Percentiles rank a stretch among this genome's conserved stretches.
Evolutionary conservation across 208 protist genomes (phyloP).

Genomic region (Leishmania tarentolae): DNA sequence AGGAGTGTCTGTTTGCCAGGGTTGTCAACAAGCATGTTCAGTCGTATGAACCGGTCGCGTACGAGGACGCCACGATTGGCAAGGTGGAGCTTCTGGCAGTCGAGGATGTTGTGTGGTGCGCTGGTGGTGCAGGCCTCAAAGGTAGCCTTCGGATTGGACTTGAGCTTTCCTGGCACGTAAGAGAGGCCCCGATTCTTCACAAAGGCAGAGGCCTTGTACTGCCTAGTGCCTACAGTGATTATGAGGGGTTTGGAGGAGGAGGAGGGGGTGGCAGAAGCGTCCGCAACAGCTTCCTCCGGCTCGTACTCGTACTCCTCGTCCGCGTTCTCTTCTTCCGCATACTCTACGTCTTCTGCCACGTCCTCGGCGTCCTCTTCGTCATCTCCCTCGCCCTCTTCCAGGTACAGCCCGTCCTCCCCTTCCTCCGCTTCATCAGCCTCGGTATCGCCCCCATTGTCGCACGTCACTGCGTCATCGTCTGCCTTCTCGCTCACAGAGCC

Average conservation of each 20-base stretch:
- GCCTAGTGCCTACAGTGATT: slow-evolving; percentile 42
- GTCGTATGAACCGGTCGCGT: slow-evolving; percentile 64
- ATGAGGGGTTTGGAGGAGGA: background rate
- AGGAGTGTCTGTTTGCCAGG: slow-evolving; percentile 51
- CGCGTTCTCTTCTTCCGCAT: slow-evolving; percentile 29
- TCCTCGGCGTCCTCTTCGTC: slow-evolving; percentile 32
- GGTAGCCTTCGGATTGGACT: slow-evolving; percentile 58
- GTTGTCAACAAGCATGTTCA: slow-evolving; percentile 80
- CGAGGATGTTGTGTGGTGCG: slow-evolving; percentile 60
- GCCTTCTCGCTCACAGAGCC: background rate
- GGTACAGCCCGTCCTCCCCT: background rate
- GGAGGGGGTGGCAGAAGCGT: slow-evolving; percentile 3
- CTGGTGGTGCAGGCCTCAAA: slow-evolving; percentile 43
- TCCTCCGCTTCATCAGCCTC: background rate
- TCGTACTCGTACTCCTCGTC: slow-evolving; percentile 41
- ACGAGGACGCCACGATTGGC: slow-evolving; percentile 65
- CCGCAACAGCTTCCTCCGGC: slow-evolving; percentile 20
- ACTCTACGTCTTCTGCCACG: slow-evolving; percentile 21
- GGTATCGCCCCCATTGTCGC: background rate
- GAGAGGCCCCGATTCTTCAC: slow-evolving; percentile 66
- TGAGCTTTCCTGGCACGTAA: slow-evolving; percentile 39
- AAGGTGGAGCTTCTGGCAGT: slow-evolving; percentile 65
- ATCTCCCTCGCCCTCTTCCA: background rate
- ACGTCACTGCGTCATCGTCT: background rate
- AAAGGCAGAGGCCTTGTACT: slow-evolving; percentile 54